Evolutionary conservation across 768 basidiomycete species (phyloP).

Genomic region (Trametes cingulata): DNA sequence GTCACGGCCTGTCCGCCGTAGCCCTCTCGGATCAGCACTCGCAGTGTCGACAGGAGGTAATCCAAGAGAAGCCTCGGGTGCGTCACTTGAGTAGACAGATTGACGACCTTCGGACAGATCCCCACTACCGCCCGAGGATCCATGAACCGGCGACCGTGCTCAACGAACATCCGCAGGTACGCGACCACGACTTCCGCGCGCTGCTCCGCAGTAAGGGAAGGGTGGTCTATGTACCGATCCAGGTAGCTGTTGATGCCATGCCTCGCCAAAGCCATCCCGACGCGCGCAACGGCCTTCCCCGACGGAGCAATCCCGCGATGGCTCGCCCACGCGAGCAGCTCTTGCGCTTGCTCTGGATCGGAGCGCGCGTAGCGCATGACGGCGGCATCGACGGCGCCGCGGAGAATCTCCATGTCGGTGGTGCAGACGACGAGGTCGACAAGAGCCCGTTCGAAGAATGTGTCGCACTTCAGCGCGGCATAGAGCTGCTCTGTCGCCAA

Average conservation of each 20-base stretch:
- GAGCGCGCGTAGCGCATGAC: not conserved
- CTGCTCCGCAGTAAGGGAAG: not conserved
- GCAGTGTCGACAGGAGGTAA: not conserved
- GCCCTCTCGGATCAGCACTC: constrained; percentile 5
- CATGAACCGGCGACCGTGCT: constrained; percentile 8
- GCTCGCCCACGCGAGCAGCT: constrained; percentile 13
- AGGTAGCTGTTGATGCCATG: constrained; percentile 5
- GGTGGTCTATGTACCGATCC: constrained; percentile 12
- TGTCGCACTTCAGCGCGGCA: constrained; percentile 13
- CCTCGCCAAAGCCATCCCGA: constrained; percentile 7
- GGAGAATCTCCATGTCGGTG: not conserved
- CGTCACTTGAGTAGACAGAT: not conserved
- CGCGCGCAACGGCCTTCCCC: not conserved
- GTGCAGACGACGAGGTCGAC: constrained; percentile 17
- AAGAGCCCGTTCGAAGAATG: constrained; percentile 15
- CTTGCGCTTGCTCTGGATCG: constrained; percentile 17
- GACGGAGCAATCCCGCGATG: constrained; percentile 7
- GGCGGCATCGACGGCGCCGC: constrained; percentile 3
- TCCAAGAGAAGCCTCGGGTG: not conserved
- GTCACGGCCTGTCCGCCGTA: constrained; percentile 39
- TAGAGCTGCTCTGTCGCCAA: constrained; percentile 19
- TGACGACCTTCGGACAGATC: not conserved
- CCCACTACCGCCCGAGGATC: not conserved
- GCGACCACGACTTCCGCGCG: constrained; percentile 3
- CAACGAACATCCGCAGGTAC: constrained; percentile 5